Evolutionary conservation across 345 rosid species (phyloP).

Genomic region (Anacardium occidentale): DNA sequence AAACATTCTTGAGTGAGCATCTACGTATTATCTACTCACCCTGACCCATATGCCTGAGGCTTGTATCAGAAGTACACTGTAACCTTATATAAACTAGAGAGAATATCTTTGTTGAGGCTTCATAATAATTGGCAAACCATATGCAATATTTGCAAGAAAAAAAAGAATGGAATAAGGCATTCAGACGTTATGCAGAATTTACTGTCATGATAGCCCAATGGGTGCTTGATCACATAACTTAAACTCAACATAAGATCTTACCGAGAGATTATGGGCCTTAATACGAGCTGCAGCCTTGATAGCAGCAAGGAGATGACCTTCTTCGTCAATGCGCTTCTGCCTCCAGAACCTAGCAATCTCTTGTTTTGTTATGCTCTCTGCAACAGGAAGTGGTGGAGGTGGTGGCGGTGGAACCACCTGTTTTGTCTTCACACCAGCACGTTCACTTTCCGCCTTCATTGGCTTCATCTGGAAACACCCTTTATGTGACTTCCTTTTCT

Average conservation of each 20-base stretch:
- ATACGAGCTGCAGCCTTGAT: slow-evolving; percentile 84
- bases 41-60: neutral
- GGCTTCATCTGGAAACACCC: slow-evolving; percentile 38
- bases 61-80: neutral
- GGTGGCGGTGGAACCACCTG: slow-evolving; percentile 39
- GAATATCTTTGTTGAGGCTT: too few species aligned
- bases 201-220: neutral
- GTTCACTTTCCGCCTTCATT: slow-evolving; percentile 29
- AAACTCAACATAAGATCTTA: slow-evolving; percentile 28
- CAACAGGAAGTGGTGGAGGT: slow-evolving; percentile 44
- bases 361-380: slow-evolving; percentile 62
- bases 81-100: neutral
- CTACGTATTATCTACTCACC: too few species aligned
- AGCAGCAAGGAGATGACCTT: slow-evolving; percentile 86
- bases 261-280: slow-evolving; percentile 68
- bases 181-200: neutral
- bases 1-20: too few species aligned
- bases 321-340: slow-evolving; percentile 63
- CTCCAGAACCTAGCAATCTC: slow-evolving; percentile 91
- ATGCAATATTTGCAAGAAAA: neutral
- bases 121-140: neutral
- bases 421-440: slow-evolving; percentile 26
- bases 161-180: neutral
- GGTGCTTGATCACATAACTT: slow-evolving; percentile 5
- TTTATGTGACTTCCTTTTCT: slow-evolving; percentile 6